A percentile compares a stretch with the other conserved stretches of the same genome.
These are phyloP conservation scores for Calendula officinalis DNA, from an alignment of 129 eudicot genomes.

Conservation along the genomic window DNA sequence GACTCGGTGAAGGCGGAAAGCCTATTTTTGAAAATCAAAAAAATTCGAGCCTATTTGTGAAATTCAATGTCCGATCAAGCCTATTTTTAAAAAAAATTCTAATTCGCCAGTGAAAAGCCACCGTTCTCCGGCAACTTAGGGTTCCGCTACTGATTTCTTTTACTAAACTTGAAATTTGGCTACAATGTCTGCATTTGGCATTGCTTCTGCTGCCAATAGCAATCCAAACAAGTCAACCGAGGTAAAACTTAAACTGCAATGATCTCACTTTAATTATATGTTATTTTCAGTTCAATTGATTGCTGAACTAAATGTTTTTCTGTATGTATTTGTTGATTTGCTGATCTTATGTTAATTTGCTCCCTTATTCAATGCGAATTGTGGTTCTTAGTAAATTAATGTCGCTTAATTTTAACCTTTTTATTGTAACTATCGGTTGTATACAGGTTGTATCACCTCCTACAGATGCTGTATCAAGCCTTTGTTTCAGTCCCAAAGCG, in stretches of 20 bases:
- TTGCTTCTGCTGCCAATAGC: slow-evolving; percentile 36
- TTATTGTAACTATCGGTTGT: neutral
- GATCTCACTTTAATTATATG: no score
- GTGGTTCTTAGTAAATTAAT: neutral
- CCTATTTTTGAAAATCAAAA: no score
- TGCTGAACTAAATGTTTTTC: neutral
- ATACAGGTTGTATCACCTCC: slow-evolving; percentile 8
- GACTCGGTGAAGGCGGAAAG: no score
- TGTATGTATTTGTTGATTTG: neutral
- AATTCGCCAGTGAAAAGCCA: slow-evolving; percentile 6
- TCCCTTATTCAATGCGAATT: slow-evolving; percentile 13
- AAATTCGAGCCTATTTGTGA: no score
- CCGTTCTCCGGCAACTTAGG: slow-evolving; percentile 16
- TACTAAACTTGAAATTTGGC: neutral
- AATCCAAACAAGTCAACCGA: slow-evolving; percentile 74
- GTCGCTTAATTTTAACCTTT: no score
- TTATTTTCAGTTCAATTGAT: neutral
- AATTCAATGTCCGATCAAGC: no score
- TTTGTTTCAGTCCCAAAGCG: slow-evolving; percentile 48
- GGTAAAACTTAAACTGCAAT: slow-evolving; percentile 28
- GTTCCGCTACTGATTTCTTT: neutral
- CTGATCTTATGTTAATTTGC: neutral
- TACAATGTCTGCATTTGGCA: slow-evolving; percentile 62
- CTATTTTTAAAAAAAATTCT: no score
- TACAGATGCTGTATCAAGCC: slow-evolving; percentile 25